A percentile compares a stretch with the other conserved stretches of the same genome.
These are phyloP conservation scores for Pythium vanterpoolii DNA, from an alignment of 352 stramenopile species.

Conservation along the genomic window DNA sequence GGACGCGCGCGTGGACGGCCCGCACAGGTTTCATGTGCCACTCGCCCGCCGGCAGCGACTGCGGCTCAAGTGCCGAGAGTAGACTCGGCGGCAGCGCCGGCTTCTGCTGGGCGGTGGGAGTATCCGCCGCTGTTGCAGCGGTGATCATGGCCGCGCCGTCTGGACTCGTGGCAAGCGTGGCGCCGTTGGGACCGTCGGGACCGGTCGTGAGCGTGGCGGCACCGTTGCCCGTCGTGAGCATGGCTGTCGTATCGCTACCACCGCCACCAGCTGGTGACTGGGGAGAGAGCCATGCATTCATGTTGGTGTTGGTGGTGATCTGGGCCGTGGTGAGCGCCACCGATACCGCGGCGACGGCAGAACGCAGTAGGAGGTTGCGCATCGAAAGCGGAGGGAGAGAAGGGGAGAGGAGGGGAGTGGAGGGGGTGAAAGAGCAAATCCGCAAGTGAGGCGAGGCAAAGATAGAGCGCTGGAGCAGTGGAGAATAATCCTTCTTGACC, in stretches of 20 bases:
- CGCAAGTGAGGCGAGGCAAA: too few relatives aligned
- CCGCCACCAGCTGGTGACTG: background rate
- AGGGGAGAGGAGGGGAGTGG: too few relatives aligned
- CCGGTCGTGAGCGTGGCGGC: slow-evolving; percentile 1
- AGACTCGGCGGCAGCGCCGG: slow-evolving; percentile 8
- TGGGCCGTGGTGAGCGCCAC: background rate
- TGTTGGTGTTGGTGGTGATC: background rate
- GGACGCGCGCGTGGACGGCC: slow-evolving; percentile 68
- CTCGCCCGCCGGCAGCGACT: slow-evolving; percentile 5
- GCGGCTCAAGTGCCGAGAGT: slow-evolving; percentile 20
- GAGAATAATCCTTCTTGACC: too few relatives aligned
- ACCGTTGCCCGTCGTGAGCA: background rate
- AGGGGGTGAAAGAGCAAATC: too few relatives aligned
- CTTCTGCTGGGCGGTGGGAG: background rate
- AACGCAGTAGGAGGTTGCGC: too few relatives aligned
- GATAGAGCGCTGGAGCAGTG: too few relatives aligned
- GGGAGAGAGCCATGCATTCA: background rate
- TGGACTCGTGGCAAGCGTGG: too few relatives aligned
- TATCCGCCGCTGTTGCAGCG: background rate
- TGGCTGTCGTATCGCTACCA: background rate
- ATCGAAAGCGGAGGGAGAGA: too few relatives aligned
- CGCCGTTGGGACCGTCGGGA: too few relatives aligned
- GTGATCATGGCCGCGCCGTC: background rate
- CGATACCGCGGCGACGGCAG: background rate
- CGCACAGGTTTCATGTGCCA: slow-evolving; percentile 77